Evolutionary conservation across 148 eudicot species (phyloP).

Genomic region (Pouteria glomerata): DNA sequence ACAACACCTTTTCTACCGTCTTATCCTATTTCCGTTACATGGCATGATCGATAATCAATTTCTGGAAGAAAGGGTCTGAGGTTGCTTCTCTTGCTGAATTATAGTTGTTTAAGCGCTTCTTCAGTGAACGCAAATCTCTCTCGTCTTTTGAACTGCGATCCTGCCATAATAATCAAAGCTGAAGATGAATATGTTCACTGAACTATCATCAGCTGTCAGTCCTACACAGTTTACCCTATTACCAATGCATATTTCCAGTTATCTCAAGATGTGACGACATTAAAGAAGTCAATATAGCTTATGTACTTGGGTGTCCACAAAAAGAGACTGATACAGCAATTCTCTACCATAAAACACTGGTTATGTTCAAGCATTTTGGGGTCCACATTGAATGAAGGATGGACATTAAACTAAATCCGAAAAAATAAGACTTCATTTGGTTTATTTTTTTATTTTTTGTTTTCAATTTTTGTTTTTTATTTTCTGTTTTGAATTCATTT

Average conservation of each 20-base stretch:
- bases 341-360: neutral
- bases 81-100: conserved; percentile 69
- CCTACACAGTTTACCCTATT: neutral
- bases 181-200: neutral
- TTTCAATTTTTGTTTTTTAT: too few species aligned
- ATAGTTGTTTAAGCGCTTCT: conserved; percentile 66
- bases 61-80: conserved; percentile 65
- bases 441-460: too few species aligned
- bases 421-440: too few species aligned
- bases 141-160: conserved; percentile 69
- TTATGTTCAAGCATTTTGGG: too few species aligned
- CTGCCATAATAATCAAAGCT: conserved; percentile 26
- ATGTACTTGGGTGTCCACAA: conserved; percentile 3
- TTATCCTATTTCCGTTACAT: conserved; percentile 9
- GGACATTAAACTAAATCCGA: neutral
- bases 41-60: conserved; percentile 31
- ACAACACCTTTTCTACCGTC: neutral
- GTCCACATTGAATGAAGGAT: neutral
- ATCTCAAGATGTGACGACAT: neutral
- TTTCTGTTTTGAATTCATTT: too few species aligned
- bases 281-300: neutral
- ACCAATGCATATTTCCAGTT: neutral
- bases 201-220: neutral
- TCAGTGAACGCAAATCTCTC: conserved; percentile 69
- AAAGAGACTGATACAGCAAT: neutral